Evolutionary conservation across 2,329 filamentous ascomycete genomes (phyloP), one percentile per base, ranked within the genome.

Genomic region (Cercospora citrullina): DNA sequence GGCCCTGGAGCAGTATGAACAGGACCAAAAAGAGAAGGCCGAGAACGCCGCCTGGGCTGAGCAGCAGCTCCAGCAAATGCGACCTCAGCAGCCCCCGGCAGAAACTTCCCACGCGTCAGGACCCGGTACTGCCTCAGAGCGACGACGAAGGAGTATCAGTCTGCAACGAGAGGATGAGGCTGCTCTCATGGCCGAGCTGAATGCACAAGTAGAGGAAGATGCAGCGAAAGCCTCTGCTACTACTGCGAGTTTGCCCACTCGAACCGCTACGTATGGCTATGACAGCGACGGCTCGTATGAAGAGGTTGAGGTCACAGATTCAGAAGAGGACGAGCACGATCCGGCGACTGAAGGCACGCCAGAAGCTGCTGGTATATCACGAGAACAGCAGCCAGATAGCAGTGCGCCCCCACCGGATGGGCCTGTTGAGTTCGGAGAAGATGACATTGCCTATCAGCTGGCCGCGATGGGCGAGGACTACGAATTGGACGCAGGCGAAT

Each of bases 371-470:
- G 39, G 64, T 39, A 5, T 26, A 57, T 36, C 57, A 26, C 58
- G 28, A 30, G 66, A 65, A 23, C 86, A 31, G 86, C 88, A 63
- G 78, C 80, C 23, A 80, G 82, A 64, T 36, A 21, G 26, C 8
- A 62, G 60, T 63, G 79, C 77, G 1, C 80, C 92, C 7, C 92
- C 95, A 84, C 9, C 74, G 71, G 14, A 72, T 9, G 80, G 81
- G 57, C 81, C 84, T 0, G 81, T 95, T 7, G 94, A 97, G 75
- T 96, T 97, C 75, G 92, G 91, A 65, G 95, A 98, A 78, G 94
- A 94, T 63, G 95, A 99, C 76, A 96, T 99, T 74, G 94, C 92
- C 39, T 94, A 90, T 77, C 95, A 99, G 76, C 84, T 99, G 12
- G 91, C 92, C 63, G 90, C 91, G 28, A 96, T 97, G 92, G 93